These are phyloP conservation scores for Penicillium sp. DNA, from an alignment of 2,329 filamentous ascomycete genomes.

Conservation along the genomic window DNA sequence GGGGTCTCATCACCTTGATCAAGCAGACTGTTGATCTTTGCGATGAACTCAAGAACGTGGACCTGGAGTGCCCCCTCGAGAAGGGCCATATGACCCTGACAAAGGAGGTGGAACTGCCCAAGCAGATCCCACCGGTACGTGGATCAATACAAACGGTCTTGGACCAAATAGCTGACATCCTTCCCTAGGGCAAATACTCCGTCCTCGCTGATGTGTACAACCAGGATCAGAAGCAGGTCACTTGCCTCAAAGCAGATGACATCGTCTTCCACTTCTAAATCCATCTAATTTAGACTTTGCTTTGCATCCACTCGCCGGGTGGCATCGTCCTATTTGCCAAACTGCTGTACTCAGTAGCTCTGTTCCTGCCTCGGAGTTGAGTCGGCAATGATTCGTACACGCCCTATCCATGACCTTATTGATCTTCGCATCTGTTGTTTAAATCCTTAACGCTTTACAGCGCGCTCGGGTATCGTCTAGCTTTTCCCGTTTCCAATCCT, in stretches of 20 bases:
- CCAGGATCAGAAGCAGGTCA: slow-evolving; percentile 68
- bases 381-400: slow-evolving; percentile 11
- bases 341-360: neutral
- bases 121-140: slow-evolving; percentile 82
- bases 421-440: slow-evolving; percentile 8
- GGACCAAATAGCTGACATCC: slow-evolving; percentile 7
- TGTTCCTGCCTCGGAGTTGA: slow-evolving; percentile 1
- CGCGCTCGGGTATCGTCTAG: slow-evolving; percentile 10
- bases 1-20: slow-evolving; percentile 86
- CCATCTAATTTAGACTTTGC: neutral
- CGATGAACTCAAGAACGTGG: slow-evolving; percentile 82
- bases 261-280: slow-evolving; percentile 31
- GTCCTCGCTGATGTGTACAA: slow-evolving; percentile 83
- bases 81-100: slow-evolving; percentile 68
- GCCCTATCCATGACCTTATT: slow-evolving; percentile 17
- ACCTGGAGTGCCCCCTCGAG: slow-evolving; percentile 82
- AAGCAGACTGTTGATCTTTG: slow-evolving; percentile 78
- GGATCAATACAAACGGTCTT: neutral
- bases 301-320: slow-evolving; percentile 18
- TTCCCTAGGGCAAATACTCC: slow-evolving; percentile 73
- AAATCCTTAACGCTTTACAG: slow-evolving; percentile 3
- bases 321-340: slow-evolving; percentile 10
- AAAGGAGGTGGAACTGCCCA: slow-evolving; percentile 81
- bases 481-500: neutral
- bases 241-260: slow-evolving; percentile 70